Conservation (phyloP, 108 stramenopile genomes). For the Asterionellopsis glacialis region DNA sequence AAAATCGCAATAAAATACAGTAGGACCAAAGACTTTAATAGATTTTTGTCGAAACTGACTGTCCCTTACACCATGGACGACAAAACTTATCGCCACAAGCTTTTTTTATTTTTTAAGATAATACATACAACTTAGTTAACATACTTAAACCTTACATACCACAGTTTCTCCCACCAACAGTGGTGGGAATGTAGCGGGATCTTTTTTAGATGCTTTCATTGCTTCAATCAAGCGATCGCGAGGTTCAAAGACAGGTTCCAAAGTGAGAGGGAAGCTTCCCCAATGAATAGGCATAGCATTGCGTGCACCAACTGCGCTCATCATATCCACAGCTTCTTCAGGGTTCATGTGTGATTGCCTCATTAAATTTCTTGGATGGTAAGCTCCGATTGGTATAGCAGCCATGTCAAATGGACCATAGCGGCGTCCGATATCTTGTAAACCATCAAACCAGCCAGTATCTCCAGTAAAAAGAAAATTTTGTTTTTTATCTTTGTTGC, state of each 20-base stretch:
- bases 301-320: conserved; percentile 34
- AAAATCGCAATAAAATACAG: too few relatives aligned
- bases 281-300: conserved; percentile 79
- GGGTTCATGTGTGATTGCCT: conserved; percentile 68
- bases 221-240: conserved; percentile 13
- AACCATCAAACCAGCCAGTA: conserved; percentile 56
- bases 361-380: conserved; percentile 84
- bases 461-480: conserved; percentile 84
- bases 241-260: conserved; percentile 62
- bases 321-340: conserved; percentile 67
- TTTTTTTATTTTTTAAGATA: too few relatives aligned
- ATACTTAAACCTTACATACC: too few relatives aligned
- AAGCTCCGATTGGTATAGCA: conserved; percentile 85
- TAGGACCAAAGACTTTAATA: too few relatives aligned
- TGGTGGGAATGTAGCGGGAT: conserved; percentile 7
- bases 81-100: too few relatives aligned
- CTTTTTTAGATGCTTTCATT: conserved; percentile 5
- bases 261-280: conserved; percentile 75
- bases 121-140: too few relatives aligned
- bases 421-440: conserved; percentile 57
- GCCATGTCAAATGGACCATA: conserved; percentile 79
- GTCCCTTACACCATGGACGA: too few relatives aligned
- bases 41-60: too few relatives aligned
- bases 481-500: not conserved
- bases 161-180: conserved; percentile 24